Percentiles rank a stretch among this genome's conserved stretches.
phyloP scores from a whole-genome alignment of 306 rosid genomes.

The Hippophae rhamnoides region DNA sequence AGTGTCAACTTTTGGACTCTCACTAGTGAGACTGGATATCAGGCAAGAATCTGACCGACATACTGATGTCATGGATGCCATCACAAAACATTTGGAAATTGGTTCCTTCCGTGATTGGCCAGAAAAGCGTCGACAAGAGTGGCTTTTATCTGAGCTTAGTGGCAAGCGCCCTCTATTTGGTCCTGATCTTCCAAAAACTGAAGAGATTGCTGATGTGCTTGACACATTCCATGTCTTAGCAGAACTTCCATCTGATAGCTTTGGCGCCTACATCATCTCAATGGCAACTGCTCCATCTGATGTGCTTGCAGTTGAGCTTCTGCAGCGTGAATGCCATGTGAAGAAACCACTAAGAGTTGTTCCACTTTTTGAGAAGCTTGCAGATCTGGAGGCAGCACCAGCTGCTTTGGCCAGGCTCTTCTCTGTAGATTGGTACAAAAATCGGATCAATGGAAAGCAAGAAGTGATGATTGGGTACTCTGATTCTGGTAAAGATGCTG shows the following conservation, averaged over 20 bases:
- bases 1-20: conserved; percentile 93
- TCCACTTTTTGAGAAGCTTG: conserved; percentile 91
- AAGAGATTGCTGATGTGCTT: conserved; percentile 83
- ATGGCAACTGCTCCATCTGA: conserved; percentile 97
- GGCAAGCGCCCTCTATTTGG: conserved; percentile 94
- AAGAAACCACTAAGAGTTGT: conserved; percentile 77
- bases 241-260: conserved; percentile 83
- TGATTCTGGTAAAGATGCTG: conserved; percentile 97
- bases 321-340: conserved; percentile 82
- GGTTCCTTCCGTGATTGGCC: conserved; percentile 95
- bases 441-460: conserved; percentile 79
- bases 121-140: conserved; percentile 76
- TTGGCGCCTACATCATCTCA: conserved; percentile 94
- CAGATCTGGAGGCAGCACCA: conserved; percentile 88
- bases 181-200: conserved; percentile 83
- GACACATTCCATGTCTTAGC: conserved; percentile 80
- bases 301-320: conserved; percentile 89
- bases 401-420: conserved; percentile 86
- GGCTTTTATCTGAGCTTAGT: conserved; percentile 79
- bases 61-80: conserved; percentile 82
- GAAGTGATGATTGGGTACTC: conserved; percentile 99
- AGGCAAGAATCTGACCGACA: conserved; percentile 97
- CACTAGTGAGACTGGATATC: conserved; percentile 87
- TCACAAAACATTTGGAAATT: conserved; percentile 75
- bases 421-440: conserved; percentile 76